Evolutionary conservation across 1,139 yeast genomes (phyloP), one percentile per base, ranked within the genome.

Genomic region (Protomyces inundatus): DNA sequence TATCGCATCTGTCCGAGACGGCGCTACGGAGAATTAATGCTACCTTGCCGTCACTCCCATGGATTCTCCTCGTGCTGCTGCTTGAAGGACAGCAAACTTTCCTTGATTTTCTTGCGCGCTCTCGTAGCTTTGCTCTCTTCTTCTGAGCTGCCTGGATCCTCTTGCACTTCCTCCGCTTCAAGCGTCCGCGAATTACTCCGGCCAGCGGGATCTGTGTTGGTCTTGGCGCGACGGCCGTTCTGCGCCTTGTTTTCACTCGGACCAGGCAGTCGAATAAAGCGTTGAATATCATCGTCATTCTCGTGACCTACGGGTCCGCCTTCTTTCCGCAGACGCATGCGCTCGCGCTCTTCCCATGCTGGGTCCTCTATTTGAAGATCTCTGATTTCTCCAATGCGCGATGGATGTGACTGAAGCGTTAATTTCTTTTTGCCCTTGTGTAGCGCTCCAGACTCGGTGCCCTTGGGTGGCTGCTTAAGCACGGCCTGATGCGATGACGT

Each of bases 351-450:
- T 14, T 61, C 64, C 57, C 57, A 52, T 7, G 39, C 56, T 6
- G 61, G 64, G 36, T 61, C 64, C 14, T 55, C 52, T 5, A 55
- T 52, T 35, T 52, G 55, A 14, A 61, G 39, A 45, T 61, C 64
- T 3, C 60, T 52, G 7, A 61, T 50, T 23, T 54, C 61, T 4
- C 37, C 64, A 23, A 58, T 58, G 9, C 64, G 36, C 7, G 57
- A 55, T 6, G 58, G 64, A 23, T 55, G 57, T 35, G 56, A 40
- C 33, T 55, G 60, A 16, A 46, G 55, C 16, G 58, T 55, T 36
- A 48, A 14, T 40, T 60, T 37, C 9, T 51, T 46, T 42, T 42
- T 46, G 14, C 51, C 39, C 37, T 52, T 54, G 46, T 42, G 48
- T 5, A 52, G 42, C 3, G 58, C 64, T 10, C 48, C 57, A 10